A percentile compares a stretch with the other conserved stretches of the same genome.
Conservation (phyloP, 2,329 filamentous ascomycete genomes). For the Botrytis pseudocinerea region DNA sequence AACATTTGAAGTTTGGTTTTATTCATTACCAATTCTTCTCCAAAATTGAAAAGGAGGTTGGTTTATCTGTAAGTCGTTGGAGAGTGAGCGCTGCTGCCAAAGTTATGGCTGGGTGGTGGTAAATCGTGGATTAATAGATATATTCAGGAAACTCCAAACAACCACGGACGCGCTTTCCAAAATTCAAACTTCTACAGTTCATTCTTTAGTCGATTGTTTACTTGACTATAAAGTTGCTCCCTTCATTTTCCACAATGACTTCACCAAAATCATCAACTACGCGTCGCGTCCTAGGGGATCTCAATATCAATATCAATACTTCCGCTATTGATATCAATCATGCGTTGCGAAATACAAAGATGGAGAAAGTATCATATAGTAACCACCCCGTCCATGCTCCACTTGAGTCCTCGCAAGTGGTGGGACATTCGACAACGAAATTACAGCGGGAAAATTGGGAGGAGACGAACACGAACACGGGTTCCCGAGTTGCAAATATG, state of each 20-base stretch:
- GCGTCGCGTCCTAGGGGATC: slow-evolving; percentile 49
- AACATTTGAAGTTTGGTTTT: background rate
- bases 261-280: slow-evolving; percentile 23
- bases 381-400: accelerated
- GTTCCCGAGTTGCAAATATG: background rate
- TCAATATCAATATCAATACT: slow-evolving; percentile 60
- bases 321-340: background rate
- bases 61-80: background rate
- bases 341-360: background rate
- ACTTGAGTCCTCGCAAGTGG: background rate
- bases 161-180: background rate
- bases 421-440: background rate
- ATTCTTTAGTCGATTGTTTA: background rate
- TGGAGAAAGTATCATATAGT: background rate
- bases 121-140: background rate
- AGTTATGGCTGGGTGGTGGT: background rate
- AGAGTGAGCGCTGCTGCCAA: background rate
- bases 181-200: background rate
- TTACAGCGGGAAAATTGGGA: background rate
- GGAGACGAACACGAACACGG: background rate
- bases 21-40: background rate
- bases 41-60: background rate
- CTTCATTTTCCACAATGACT: slow-evolving; percentile 24
- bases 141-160: slow-evolving; percentile 1
- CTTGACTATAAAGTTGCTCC: background rate